These are phyloP conservation scores for Skeletonema tropicum DNA, from an alignment of 108 stramenopile species.

Conservation along the genomic window DNA sequence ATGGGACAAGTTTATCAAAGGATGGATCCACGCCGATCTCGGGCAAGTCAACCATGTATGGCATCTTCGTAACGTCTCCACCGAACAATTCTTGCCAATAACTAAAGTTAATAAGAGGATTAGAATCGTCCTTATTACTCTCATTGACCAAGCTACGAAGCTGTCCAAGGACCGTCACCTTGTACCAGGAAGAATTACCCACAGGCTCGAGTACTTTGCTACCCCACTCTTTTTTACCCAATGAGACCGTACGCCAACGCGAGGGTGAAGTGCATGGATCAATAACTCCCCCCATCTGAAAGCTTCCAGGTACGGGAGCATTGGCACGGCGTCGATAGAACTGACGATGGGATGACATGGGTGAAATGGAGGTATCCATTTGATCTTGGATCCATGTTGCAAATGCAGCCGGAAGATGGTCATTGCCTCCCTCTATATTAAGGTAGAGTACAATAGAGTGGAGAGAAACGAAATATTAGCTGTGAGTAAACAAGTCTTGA, in stretches of 20 bases:
- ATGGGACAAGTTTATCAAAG: neutral
- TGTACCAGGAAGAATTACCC: too few species aligned
- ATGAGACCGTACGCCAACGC: too few species aligned
- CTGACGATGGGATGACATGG: conserved; percentile 18
- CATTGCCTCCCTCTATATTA: conserved; percentile 5
- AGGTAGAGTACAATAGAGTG: too few species aligned
- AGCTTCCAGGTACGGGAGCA: neutral
- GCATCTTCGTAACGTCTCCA: neutral
- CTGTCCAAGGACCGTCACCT: neutral
- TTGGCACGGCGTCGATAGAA: conserved; percentile 25
- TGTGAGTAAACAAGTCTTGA: too few species aligned
- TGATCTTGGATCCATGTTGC: conserved; percentile 30
- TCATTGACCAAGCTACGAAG: conserved; percentile 1
- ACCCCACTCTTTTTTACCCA: too few species aligned
- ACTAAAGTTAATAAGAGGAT: neutral
- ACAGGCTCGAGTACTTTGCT: too few species aligned
- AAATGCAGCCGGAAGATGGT: conserved; percentile 4
- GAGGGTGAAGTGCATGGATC: too few species aligned
- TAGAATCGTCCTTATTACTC: neutral
- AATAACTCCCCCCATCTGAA: neutral
- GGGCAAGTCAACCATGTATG: neutral
- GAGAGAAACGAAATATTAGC: too few species aligned
- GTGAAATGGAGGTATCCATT: conserved; percentile 8
- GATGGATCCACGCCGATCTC: neutral
- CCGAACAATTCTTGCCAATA: too few species aligned